Evolutionary conservation across 2,329 filamentous ascomycete genomes (phyloP), one percentile per base, ranked within the genome.

Genomic region (Falciphora oryzae): DNA sequence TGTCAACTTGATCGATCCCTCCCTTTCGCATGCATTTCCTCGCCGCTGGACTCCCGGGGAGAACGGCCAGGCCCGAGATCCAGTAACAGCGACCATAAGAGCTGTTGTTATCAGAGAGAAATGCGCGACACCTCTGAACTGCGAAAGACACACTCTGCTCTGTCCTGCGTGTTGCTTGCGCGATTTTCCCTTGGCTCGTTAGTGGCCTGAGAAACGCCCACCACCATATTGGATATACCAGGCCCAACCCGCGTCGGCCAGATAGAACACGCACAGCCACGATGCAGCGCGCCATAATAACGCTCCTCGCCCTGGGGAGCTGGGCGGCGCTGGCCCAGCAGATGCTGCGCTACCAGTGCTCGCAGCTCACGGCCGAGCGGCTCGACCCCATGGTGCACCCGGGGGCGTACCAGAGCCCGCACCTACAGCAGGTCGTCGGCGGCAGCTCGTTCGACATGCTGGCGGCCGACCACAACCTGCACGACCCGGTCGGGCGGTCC

Each of bases 401-500:
- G 4, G 76, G 76, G 16, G 59, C 68, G 31, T 67, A 71, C n/a
- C 74, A 71, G 29, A 75, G 74, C 6, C 70, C 75, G 1, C 76
- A 78, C 69, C 67, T 76, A 28, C 76, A 78, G 65, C 76, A 78
- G 67, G 73, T 78, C 44, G 75, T 76, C n/a, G 76, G 76, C 60
- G 77, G 75, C 13, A 76, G 78, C 70, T 74, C 76, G 4, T 79
- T 79, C 73, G 77, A 77, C 65, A 77, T 78, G 76, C 57, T 57
- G 5, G n/a, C 57, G 16, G 57, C 56, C 11, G 68, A 70, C 31
- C 68, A 68, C 16, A 69, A 66, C 35, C 64, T 63, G 18, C 66
- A 66, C 66, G 69, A 72, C 57, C 68, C 67, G 0, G n/a, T 67
- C 7, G 58, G 56, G 18, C n/a, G 65, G 35, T 71, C 69, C 8